A percentile compares a stretch with the other conserved stretches of the same genome.
These are phyloP conservation scores for Pyrenophora seminiperda DNA, from an alignment of 2,329 filamentous ascomycete species.

Conservation along the genomic window DNA sequence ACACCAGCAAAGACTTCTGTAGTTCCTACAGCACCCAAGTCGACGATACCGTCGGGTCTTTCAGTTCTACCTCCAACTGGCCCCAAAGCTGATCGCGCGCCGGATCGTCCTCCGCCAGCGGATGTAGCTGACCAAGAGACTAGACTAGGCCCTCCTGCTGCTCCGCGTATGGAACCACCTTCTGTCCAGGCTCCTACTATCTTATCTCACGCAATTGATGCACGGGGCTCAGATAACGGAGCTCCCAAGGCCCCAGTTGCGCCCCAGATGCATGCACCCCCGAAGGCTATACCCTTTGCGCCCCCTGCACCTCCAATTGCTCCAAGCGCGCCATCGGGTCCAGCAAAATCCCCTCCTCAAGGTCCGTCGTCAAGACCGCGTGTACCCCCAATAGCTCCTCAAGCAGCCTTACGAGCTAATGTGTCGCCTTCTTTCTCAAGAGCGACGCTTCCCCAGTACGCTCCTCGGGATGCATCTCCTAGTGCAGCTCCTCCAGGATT, in stretches of 20 bases:
- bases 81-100: slow-evolving; percentile 46
- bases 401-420: slow-evolving; percentile 39
- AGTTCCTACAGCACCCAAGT: slow-evolving; percentile 36
- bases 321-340: slow-evolving; percentile 14
- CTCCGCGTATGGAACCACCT: slow-evolving; percentile 31
- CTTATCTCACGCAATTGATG: slow-evolving; percentile 12
- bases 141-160: slow-evolving; percentile 21
- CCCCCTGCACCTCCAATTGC: slow-evolving; percentile 9
- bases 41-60: slow-evolving; percentile 47
- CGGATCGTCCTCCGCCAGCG: slow-evolving; percentile 31
- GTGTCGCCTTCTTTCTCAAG: slow-evolving; percentile 43
- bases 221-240: slow-evolving; percentile 15
- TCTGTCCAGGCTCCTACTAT: slow-evolving; percentile 22
- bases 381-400: slow-evolving; percentile 41
- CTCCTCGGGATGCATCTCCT: slow-evolving; percentile 37
- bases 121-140: slow-evolving; percentile 30
- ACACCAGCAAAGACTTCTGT: slow-evolving; percentile 24
- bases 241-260: slow-evolving; percentile 21
- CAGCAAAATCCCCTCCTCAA: slow-evolving; percentile 37
- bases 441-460: slow-evolving; percentile 31
- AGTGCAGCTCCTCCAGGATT: slow-evolving; percentile 29
- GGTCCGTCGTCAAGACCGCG: slow-evolving; percentile 37
- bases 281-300: slow-evolving; percentile 5
- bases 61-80: slow-evolving; percentile 47
- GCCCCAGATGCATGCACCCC: slow-evolving; percentile 15